A percentile compares a stretch with the other conserved stretches of the same genome.
These are phyloP conservation scores for Solanum tarapatanum DNA, from an alignment of 257 asterid species.

Conservation along the genomic window DNA sequence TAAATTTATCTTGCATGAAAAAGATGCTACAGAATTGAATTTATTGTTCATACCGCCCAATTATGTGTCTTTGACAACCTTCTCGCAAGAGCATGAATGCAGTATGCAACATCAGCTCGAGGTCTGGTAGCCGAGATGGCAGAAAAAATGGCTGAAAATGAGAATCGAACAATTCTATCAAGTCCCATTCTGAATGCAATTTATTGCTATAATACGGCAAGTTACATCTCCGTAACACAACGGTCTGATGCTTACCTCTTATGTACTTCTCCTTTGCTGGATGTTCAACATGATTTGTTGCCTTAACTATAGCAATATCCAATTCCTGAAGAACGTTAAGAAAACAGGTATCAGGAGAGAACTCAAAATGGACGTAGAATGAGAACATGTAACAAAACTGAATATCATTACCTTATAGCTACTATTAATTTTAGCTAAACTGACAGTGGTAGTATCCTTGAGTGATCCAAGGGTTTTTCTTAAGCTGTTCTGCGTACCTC, in stretches of 20 bases:
- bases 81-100: conserved; percentile 93
- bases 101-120: conserved; percentile 96
- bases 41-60: conserved; percentile 74
- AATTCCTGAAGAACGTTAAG: conserved; percentile 40
- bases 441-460: conserved; percentile 91
- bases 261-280: conserved; percentile 96
- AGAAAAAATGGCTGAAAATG: conserved; percentile 70
- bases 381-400: not conserved
- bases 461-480: conserved; percentile 94
- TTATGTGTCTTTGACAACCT: conserved; percentile 84
- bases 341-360: not conserved
- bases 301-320: conserved; percentile 96
- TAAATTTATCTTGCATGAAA: not conserved
- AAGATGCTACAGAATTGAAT: not conserved
- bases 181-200: not conserved
- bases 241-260: conserved; percentile 40
- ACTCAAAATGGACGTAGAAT: not conserved
- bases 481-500: conserved; percentile 76
- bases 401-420: conserved; percentile 62
- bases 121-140: conserved; percentile 90
- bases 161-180: conserved; percentile 10
- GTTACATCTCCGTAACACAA: not conserved
- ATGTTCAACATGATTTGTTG: conserved; percentile 90
- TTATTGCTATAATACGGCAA: not conserved
- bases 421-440: conserved; percentile 89